A percentile compares a stretch with the other conserved stretches of the same genome.
phyloP scores from a whole-genome alignment of 306 rosid genomes.

The Cicer pinnatifidum region DNA sequence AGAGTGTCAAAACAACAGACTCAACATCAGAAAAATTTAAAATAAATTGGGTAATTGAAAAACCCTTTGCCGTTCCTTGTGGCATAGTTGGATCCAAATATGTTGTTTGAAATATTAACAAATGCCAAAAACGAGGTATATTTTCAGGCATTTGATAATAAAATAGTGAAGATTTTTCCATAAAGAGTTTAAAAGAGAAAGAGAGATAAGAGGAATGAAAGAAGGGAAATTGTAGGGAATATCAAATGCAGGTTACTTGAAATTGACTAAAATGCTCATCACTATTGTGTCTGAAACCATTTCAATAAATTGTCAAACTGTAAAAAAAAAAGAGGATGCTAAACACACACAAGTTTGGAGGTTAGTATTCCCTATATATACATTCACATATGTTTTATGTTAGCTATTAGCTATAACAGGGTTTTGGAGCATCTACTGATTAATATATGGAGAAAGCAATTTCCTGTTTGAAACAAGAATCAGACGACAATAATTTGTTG shows the following conservation, averaged over 20 bases:
- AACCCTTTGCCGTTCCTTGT: constrained; percentile 19
- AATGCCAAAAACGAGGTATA: constrained; percentile 2
- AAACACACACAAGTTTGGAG: not conserved
- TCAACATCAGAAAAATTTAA: too few relatives aligned
- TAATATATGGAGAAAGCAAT: not conserved
- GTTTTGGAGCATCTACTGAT: constrained; percentile 11
- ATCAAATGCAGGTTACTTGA: not conserved
- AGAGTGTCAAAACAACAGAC: too few relatives aligned
- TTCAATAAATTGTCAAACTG: not conserved
- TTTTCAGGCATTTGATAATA: constrained; percentile 31
- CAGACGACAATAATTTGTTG: constrained; percentile 3
- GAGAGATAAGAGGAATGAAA: constrained; percentile 16
- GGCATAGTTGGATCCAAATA: not conserved
- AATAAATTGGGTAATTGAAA: not conserved
- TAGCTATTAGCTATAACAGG: not conserved
- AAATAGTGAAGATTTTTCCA: not conserved
- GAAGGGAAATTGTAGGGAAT: not conserved
- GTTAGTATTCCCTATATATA: not conserved
- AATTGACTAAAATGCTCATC: constrained; percentile 10
- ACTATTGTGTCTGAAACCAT: not conserved
- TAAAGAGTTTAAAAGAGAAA: constrained; percentile 12
- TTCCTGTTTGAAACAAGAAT: not conserved
- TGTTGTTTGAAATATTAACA: constrained; percentile 9
- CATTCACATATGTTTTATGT: not conserved
- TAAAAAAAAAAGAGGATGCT: constrained; percentile 12